These are phyloP conservation scores for Bruguiera gymnorhiza DNA, from an alignment of 345 rosid genomes.

Conservation along the genomic window DNA sequence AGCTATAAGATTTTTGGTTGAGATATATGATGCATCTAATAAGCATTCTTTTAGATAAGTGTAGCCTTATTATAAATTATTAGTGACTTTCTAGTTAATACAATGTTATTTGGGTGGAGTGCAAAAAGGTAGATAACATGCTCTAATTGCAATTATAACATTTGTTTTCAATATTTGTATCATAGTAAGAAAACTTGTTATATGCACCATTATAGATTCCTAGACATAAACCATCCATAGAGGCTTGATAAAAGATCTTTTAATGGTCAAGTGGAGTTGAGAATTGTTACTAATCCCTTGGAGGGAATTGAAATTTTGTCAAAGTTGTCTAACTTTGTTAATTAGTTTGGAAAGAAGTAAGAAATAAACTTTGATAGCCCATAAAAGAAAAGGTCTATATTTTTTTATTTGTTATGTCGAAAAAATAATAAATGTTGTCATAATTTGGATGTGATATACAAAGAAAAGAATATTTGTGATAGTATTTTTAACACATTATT, in stretches of 20 bases:
- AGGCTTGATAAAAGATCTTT: not conserved
- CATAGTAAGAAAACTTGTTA: not conserved
- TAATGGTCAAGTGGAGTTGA: not conserved
- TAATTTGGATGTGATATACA: slow-evolving; percentile 1
- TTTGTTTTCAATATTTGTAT: not conserved
- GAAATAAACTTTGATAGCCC: not conserved
- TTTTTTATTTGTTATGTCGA: not conserved
- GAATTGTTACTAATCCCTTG: not conserved
- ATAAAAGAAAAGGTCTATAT: not conserved
- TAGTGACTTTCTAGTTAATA: not conserved
- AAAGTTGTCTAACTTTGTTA: not conserved
- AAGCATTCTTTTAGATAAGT: not conserved
- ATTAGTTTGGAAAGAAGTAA: not conserved
- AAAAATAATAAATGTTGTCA: not conserved
- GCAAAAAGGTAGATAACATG: not conserved
- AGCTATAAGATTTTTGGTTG: not conserved
- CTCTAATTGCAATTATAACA: not conserved
- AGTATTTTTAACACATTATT: not conserved
- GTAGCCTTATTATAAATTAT: not conserved
- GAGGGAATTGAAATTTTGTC: not conserved
- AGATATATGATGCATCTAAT: not conserved
- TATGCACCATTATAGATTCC: not conserved
- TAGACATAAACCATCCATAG: not conserved
- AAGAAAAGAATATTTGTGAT: not conserved
- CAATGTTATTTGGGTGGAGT: slow-evolving; percentile 1